Evolutionary conservation across 2,329 filamentous ascomycete genomes (phyloP).

Genomic region (Neonectria faginata): DNA sequence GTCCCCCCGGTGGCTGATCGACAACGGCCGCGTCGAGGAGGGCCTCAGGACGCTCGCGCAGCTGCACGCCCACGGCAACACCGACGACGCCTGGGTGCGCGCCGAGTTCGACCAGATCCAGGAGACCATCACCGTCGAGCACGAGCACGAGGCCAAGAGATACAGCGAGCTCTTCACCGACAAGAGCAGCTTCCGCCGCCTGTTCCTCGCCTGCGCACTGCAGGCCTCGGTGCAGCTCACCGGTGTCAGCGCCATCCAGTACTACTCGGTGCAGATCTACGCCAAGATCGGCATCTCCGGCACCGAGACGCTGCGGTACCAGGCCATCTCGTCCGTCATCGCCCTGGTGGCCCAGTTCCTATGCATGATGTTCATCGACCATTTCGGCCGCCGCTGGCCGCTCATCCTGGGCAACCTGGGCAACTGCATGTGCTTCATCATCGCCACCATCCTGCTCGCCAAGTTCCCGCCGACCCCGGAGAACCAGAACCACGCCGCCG

Average conservation of each 20-base stretch:
- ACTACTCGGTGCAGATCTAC: slow-evolving; percentile 77
- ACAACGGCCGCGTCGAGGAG: slow-evolving; percentile 72
- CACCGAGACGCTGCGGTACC: slow-evolving; percentile 76
- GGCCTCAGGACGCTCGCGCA: slow-evolving; percentile 75
- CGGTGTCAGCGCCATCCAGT: slow-evolving; percentile 79
- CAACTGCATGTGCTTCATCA: slow-evolving; percentile 79
- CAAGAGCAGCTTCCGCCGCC: slow-evolving; percentile 74
- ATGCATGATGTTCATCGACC: slow-evolving; percentile 77
- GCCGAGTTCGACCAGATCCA: slow-evolving; percentile 80
- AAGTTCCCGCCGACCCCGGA: slow-evolving; percentile 67
- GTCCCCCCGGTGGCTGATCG: slow-evolving; percentile 79
- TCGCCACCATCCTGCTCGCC: slow-evolving; percentile 66
- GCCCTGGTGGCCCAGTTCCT: slow-evolving; percentile 75
- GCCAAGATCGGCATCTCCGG: slow-evolving; percentile 74
- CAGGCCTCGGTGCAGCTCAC: slow-evolving; percentile 83
- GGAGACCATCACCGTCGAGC: slow-evolving; percentile 72
- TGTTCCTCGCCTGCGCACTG: slow-evolving; percentile 76
- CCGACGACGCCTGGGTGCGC: slow-evolving; percentile 74
- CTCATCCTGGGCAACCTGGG: slow-evolving; percentile 78
- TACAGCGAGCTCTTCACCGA: slow-evolving; percentile 75
- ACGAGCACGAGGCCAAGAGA: slow-evolving; percentile 76
- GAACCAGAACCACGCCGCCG: slow-evolving; percentile 61
- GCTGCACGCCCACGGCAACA: slow-evolving; percentile 76
- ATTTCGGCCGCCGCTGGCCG: slow-evolving; percentile 76
- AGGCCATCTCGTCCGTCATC: slow-evolving; percentile 79